Evolutionary conservation across 2,329 filamentous ascomycete genomes (phyloP).

Genomic region (Canariomyces notabilis): DNA sequence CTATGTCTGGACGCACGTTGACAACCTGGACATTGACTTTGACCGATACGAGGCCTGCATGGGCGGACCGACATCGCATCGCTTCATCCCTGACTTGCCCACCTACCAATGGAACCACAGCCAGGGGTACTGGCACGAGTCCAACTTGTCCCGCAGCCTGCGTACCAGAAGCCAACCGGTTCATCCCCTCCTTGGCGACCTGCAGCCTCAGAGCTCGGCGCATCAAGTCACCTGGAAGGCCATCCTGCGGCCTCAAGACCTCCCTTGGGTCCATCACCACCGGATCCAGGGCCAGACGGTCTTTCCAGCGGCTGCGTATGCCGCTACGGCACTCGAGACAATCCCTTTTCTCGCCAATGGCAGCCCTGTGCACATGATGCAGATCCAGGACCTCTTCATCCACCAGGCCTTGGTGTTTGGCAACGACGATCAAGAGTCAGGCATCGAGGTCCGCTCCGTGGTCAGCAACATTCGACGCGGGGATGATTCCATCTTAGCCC

Average conservation of each 20-base stretch:
- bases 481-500: not conserved
- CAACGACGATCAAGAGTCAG: not conserved
- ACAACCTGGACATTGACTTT: not conserved
- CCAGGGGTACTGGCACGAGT: not conserved
- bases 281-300: constrained; percentile 30
- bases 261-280: constrained; percentile 39
- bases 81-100: not conserved
- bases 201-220: not conserved
- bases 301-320: constrained; percentile 31
- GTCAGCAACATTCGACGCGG: not conserved
- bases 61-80: not conserved
- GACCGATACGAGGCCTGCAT: not conserved
- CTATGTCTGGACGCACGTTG: not conserved
- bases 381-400: not conserved
- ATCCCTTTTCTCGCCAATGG: not conserved
- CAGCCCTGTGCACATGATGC: not conserved
- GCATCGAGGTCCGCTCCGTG: not conserved
- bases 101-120: not conserved
- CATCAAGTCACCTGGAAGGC: not conserved
- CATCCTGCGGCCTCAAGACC: not conserved
- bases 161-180: not conserved
- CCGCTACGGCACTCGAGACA: constrained; percentile 1
- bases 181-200: not conserved
- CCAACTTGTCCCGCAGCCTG: not conserved
- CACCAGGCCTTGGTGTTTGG: not conserved